Evolutionary conservation across 108 stramenopile species (phyloP).

Genomic region (Cyclotella distinguenda): DNA sequence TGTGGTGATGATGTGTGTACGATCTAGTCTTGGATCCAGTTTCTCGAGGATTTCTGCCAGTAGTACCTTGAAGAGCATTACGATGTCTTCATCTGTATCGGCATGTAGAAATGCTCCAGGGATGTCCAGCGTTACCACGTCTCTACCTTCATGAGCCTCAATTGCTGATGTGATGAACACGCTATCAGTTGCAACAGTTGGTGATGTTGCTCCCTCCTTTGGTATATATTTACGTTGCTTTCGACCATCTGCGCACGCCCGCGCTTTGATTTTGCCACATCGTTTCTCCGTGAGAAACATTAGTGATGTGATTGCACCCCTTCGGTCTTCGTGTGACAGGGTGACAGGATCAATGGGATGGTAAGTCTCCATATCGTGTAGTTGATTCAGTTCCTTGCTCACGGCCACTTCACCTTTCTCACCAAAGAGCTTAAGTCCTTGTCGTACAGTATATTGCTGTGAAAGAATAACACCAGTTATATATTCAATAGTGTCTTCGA

Average conservation of each 20-base stretch:
- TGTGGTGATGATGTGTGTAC: background rate
- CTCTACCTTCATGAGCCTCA: constrained; percentile 37
- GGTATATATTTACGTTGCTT: constrained; percentile 30
- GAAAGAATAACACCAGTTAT: too few species aligned
- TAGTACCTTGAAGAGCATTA: constrained; percentile 14
- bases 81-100: constrained; percentile 18
- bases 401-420: too few species aligned
- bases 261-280: constrained; percentile 19
- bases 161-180: constrained; percentile 28
- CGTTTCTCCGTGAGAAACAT: constrained; percentile 21
- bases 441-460: too few species aligned
- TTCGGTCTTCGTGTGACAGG: too few species aligned
- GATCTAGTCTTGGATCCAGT: background rate
- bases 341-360: too few species aligned
- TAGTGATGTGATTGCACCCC: too few species aligned
- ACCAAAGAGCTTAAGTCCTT: too few species aligned
- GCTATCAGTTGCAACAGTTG: constrained; percentile 40
- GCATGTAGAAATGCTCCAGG: constrained; percentile 52
- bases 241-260: constrained; percentile 39
- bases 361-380: too few species aligned
- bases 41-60: constrained; percentile 6
- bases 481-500: too few species aligned
- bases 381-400: too few species aligned
- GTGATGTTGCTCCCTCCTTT: constrained; percentile 43
- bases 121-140: constrained; percentile 45